Evolutionary conservation across 1,284 basidiomycete genomes (phyloP).

Genomic region (Phellopilus nigrolimitatus): DNA sequence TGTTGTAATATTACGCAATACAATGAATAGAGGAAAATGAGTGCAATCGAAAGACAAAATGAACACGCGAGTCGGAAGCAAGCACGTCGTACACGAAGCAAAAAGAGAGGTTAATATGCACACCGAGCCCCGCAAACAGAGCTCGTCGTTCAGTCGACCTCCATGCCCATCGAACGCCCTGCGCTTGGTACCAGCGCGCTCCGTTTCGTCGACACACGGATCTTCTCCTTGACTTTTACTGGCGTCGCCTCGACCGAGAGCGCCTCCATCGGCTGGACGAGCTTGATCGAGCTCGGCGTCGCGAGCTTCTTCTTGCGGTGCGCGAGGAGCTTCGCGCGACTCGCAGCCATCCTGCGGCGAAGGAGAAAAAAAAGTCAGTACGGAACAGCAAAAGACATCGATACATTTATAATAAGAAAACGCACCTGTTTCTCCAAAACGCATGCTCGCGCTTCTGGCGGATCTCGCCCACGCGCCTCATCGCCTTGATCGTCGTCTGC

Average conservation of each 20-base stretch:
- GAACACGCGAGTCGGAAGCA: slow-evolving; percentile 2
- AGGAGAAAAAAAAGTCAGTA: slow-evolving; percentile 1
- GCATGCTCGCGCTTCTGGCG: slow-evolving; percentile 86
- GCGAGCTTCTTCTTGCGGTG: slow-evolving; percentile 63
- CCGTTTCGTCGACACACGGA: slow-evolving; percentile 69
- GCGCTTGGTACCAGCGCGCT: slow-evolving; percentile 75
- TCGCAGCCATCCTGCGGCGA: slow-evolving; percentile 68
- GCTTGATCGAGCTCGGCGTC: slow-evolving; percentile 56
- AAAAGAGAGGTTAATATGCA: too few species aligned
- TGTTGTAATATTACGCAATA: slow-evolving; percentile 12
- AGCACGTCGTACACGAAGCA: too few species aligned
- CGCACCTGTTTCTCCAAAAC: slow-evolving; percentile 94
- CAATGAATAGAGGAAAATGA: slow-evolving; percentile 9
- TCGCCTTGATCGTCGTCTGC: slow-evolving; percentile 93
- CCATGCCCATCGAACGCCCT: slow-evolving; percentile 79
- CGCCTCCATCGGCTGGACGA: slow-evolving; percentile 63
- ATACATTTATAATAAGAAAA: slow-evolving; percentile 15
- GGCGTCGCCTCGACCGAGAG: slow-evolving; percentile 36
- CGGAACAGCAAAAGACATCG: not conserved
- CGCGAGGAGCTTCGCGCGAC: slow-evolving; percentile 64
- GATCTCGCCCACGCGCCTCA: slow-evolving; percentile 95
- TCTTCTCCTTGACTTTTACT: slow-evolving; percentile 66
- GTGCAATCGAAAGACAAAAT: not conserved
- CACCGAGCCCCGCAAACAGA: too few species aligned
- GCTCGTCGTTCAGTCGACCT: slow-evolving; percentile 69